Conservation (phyloP, 2,329 filamentous ascomycete species). For the Neonectria neomacrospora region DNA sequence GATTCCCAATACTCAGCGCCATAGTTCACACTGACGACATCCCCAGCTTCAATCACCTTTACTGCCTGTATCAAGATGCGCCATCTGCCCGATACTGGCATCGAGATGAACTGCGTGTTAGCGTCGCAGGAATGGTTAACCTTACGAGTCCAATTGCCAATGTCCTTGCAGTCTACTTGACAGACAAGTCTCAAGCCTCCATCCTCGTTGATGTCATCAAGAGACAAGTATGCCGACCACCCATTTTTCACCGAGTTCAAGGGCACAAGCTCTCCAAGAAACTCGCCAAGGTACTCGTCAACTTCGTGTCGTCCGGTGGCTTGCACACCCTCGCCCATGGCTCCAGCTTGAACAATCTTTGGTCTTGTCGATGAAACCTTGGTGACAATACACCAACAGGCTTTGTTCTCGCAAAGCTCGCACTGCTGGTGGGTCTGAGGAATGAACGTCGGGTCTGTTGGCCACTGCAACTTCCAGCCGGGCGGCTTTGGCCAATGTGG, state of each 20-base stretch:
- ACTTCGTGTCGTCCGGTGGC: not conserved
- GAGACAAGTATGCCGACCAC: not conserved
- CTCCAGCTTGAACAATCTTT: not conserved
- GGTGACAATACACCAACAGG: not conserved
- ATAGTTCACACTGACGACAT: not conserved
- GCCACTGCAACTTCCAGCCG: not conserved
- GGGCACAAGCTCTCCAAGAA: not conserved
- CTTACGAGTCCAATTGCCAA: conserved; percentile 20
- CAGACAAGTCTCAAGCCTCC: not conserved
- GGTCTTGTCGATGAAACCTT: not conserved
- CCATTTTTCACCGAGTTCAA: not conserved
- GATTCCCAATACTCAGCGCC: not conserved
- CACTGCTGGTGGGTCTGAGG: not conserved
- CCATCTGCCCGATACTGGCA: conserved; percentile 15
- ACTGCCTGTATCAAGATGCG: conserved; percentile 10
- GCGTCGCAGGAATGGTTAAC: conserved; percentile 21
- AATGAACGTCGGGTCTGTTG: not conserved
- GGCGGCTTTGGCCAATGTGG: not conserved
- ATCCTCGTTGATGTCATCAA: not conserved
- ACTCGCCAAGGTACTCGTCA: not conserved
- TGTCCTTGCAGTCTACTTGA: not conserved
- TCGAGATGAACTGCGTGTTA: not conserved
- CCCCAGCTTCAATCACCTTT: conserved; percentile 1
- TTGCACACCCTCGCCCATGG: not conserved
- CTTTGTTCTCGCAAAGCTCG: not conserved